These are phyloP conservation scores for Colletotrichum liaoningense DNA, from an alignment of 2,329 filamentous ascomycete genomes.

Conservation along the genomic window DNA sequence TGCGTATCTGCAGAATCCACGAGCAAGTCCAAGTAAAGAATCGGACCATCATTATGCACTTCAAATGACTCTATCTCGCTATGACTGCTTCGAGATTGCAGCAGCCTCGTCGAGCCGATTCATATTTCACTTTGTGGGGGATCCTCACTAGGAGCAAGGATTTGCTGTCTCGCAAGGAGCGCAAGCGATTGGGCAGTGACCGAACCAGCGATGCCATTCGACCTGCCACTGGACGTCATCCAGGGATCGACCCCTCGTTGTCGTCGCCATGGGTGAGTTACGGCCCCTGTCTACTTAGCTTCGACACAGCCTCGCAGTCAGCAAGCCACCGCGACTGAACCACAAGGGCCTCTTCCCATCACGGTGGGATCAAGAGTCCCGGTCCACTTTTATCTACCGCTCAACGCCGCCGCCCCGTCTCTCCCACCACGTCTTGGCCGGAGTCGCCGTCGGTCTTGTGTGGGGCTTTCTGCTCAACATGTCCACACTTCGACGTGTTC, in stretches of 20 bases:
- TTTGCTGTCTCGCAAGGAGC: constrained; percentile 25
- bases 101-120: constrained; percentile 24
- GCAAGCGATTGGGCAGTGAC: constrained; percentile 37
- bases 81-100: not conserved
- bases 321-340: constrained; percentile 35
- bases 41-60: constrained; percentile 4
- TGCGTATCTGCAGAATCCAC: not conserved
- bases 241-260: not conserved
- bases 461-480: constrained; percentile 17
- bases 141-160: constrained; percentile 27
- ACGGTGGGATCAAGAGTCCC: constrained; percentile 24
- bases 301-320: constrained; percentile 34
- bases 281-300: constrained; percentile 27
- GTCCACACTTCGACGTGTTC: constrained; percentile 26
- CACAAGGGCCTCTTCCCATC: constrained; percentile 24
- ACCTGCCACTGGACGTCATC: constrained; percentile 24
- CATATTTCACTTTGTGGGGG: constrained; percentile 24
- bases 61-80: constrained; percentile 19
- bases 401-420: constrained; percentile 32
- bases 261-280: constrained; percentile 10
- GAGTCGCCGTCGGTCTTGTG: constrained; percentile 35
- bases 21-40: not conserved
- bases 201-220: constrained; percentile 25
- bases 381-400: constrained; percentile 28
- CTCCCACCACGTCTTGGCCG: constrained; percentile 28